Base-by-base conservation (phyloP, 805 yeast species). In the Hermanozyma aechmeae region DNA sequence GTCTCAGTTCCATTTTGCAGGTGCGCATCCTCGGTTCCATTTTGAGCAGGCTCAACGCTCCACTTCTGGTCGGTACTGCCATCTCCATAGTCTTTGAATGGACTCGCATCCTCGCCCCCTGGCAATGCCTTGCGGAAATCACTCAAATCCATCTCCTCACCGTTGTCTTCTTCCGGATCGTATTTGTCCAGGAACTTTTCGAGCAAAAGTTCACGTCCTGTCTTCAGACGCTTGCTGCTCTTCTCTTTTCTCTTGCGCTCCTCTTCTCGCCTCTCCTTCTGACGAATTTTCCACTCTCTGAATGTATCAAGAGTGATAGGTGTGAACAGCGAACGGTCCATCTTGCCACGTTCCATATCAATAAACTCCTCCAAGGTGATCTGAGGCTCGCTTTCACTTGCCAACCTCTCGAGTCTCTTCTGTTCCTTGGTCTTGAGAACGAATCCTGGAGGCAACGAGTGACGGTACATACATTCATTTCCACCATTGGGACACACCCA, bases 401-500 rank as follows among this genome's bases (percentile, higher is more conserved):
- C 95, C 53, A 79, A 67, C 48, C 77, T 79, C 57, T 92, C 98
- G 48, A 84, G 61, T 50, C 86, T 72, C 68, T 83, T 80, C 56
- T 92, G 96, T 53, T 92, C 98, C 59, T 87, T 89, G 21, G 98
- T 93, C 68, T 92, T 92, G 61, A 92, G 72, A 34, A 84, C 93
- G 57, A 86, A 93, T 1, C 98, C 99, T 26, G 93, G 87, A 23
- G 99, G 99, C 49, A 92, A 68, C 6, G 96, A 81, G 58, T 92
- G 99, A 57, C 74, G 78, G 64, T 92, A 92, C 65, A 79, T 89
- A 73, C 99, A 92, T 36, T 74, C 79, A 37, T 80, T 75, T 41
- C 95, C 96, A 23, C 89, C 87, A 44, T 84, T 84, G 16, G 98
- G 98, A 65, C 98, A 92, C 13, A 71, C 68, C 98, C 98, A 92